Base-by-base conservation (phyloP, 257 asterid genomes). In the Penstemon newberryi region DNA sequence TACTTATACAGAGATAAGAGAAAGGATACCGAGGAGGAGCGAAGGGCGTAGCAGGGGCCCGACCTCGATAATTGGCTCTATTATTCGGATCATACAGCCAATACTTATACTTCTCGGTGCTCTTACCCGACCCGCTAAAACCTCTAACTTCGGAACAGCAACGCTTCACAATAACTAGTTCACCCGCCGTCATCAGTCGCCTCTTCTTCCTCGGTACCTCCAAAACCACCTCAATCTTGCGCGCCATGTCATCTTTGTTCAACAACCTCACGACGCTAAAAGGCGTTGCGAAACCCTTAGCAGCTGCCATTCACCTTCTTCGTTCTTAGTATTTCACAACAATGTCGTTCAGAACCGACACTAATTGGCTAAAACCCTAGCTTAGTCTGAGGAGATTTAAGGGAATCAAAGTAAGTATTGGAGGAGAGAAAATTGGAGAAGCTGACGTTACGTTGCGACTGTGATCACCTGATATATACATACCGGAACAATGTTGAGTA, bases 221-320 rank as follows among this genome's bases (percentile, higher is more conserved):
- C 56, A 83, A 62, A 33, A 77, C 45, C 41, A 79, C 33, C 19
- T 59, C 84, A 69, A 65, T 70, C 61, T 69, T 74, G 0, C 71
- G 57, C 8, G 77, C 87, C 65, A 63, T 60, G 36, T 84, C 84
- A n/a, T 73, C 58, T 63, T 73, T 75, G 62, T 63, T 70, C 73
- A 70, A 53, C 19, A 81, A 38, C 70, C 72, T 63, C 63, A 77
- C 80, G 33, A 25, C 33, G 63, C 77, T 67, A 15, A 75, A 63
- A 50, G 84, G 84, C 55, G 91, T 71, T 52, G 84, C 67, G 42
- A 86, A 80, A 4, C 89, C 86, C 71, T 86, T 76, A 6, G 92
- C 85, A 63, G 80, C 80, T 72, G 87, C 89, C 77, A 82, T 83
- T 83, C 74, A 4, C 5, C 56, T n/a, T n/a, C 4, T 38, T 25